phyloP scores from a whole-genome alignment of 768 basidiomycete species.

The Pluteus cervinus region DNA sequence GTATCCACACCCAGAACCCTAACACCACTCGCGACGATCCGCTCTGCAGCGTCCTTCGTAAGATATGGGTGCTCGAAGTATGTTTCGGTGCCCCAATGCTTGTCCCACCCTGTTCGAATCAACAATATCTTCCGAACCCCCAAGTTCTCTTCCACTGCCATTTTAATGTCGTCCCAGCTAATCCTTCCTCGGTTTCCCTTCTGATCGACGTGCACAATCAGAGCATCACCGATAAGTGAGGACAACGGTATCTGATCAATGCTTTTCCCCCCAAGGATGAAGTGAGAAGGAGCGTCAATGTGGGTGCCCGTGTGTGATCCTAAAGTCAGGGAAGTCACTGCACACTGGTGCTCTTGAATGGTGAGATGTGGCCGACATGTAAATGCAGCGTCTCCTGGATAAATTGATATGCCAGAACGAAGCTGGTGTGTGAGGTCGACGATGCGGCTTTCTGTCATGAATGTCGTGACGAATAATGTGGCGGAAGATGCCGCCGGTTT shows the following conservation, averaged over 20 bases:
- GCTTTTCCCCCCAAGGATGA: slow-evolving; percentile 48
- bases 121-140: slow-evolving; percentile 40
- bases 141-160: slow-evolving; percentile 31
- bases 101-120: slow-evolving; percentile 66
- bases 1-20: slow-evolving; percentile 57
- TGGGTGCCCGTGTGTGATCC: slow-evolving; percentile 77
- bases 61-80: slow-evolving; percentile 69
- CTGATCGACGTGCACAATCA: slow-evolving; percentile 11
- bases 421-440: slow-evolving; percentile 54
- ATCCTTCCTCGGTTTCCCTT: slow-evolving; percentile 52
- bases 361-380: slow-evolving; percentile 28
- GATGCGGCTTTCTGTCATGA: slow-evolving; percentile 13
- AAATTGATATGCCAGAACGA: slow-evolving; percentile 36
- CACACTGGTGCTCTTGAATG: slow-evolving; percentile 40
- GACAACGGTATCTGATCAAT: slow-evolving; percentile 59
- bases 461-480: not conserved
- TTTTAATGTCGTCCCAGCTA: slow-evolving; percentile 44
- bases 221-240: slow-evolving; percentile 23
- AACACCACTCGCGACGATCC: slow-evolving; percentile 45
- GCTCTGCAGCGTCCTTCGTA: slow-evolving; percentile 41
- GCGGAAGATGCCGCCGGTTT: no score
- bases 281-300: slow-evolving; percentile 75
- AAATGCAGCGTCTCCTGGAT: slow-evolving; percentile 52
- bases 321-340: slow-evolving; percentile 45
- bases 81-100: slow-evolving; percentile 37